These are phyloP conservation scores for Lachnellula hyalina DNA, from an alignment of 2,329 filamentous ascomycete species.

Conservation along the genomic window DNA sequence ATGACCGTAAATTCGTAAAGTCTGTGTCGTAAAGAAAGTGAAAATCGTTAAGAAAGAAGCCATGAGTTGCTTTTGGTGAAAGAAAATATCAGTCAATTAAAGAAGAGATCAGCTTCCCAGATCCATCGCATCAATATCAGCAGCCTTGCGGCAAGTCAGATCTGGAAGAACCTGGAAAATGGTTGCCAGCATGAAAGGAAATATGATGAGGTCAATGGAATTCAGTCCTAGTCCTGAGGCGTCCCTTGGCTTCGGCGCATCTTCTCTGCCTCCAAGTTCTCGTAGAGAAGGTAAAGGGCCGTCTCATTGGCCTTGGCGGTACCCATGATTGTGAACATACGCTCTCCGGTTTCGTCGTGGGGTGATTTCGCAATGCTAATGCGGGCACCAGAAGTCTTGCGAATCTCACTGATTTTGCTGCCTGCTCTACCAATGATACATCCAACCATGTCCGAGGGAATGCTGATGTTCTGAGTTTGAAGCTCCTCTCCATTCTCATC, in stretches of 20 bases:
- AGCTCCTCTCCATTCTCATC: conserved; percentile 97
- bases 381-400: conserved; percentile 90
- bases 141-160: conserved; percentile 58
- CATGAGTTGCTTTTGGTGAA: conserved; percentile 33
- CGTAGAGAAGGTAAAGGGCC: conserved; percentile 91
- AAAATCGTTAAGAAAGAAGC: conserved; percentile 28
- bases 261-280: conserved; percentile 99
- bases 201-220: conserved; percentile 30
- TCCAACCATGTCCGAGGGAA: conserved; percentile 98
- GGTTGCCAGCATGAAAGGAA: conserved; percentile 47
- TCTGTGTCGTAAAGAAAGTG: conserved; percentile 29
- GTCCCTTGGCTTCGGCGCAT: conserved; percentile 84
- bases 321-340: conserved; percentile 99
- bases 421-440: conserved; percentile 96
- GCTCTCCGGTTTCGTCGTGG: conserved; percentile 94
- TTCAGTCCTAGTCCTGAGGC: conserved; percentile 28
- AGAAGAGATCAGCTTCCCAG: conserved; percentile 30
- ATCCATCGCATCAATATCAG: conserved; percentile 43
- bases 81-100: conserved; percentile 27
- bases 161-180: conserved; percentile 46
- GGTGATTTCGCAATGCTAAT: conserved; percentile 96
- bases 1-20: conserved; percentile 36
- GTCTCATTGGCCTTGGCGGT: conserved; percentile 91
- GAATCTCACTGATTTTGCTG: conserved; percentile 97
- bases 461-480: conserved; percentile 99